These are phyloP conservation scores for Gonium pectorale DNA, from an alignment of 139 green algal species.

Conservation along the genomic window DNA sequence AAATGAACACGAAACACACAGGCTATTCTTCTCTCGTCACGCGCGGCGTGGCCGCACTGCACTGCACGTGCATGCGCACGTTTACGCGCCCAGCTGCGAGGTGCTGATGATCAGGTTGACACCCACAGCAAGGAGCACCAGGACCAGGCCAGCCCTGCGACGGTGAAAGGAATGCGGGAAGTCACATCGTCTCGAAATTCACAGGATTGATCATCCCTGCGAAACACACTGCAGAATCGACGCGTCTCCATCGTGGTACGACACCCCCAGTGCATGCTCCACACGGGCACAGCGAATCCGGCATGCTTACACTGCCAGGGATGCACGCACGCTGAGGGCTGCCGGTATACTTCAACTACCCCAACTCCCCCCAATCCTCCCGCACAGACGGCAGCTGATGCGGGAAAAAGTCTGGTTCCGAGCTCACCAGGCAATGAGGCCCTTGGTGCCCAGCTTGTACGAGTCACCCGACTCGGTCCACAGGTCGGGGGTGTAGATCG, in stretches of 20 bases:
- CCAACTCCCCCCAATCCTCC: too few relatives aligned
- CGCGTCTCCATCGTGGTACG: too few relatives aligned
- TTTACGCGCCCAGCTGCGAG: constrained; percentile 62
- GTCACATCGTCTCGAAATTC: not conserved
- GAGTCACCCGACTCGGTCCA: constrained; percentile 86
- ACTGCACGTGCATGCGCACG: not conserved
- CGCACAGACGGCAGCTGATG: too few relatives aligned
- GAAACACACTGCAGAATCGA: too few relatives aligned
- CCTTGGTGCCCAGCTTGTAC: constrained; percentile 93
- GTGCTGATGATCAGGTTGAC: constrained; percentile 90
- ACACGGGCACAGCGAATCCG: too few relatives aligned
- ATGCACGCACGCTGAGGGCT: too few relatives aligned
- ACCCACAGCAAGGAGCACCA: constrained; percentile 80
- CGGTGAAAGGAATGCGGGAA: too few relatives aligned
- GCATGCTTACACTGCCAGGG: too few relatives aligned
- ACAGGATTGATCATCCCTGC: too few relatives aligned
- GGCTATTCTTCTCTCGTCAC: not conserved
- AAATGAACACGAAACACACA: constrained; percentile 4
- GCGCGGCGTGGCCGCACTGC: not conserved
- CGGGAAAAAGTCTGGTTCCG: not conserved
- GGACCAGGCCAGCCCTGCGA: constrained; percentile 72
- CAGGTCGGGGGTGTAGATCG: constrained; percentile 96
- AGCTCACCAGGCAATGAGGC: constrained; percentile 92
- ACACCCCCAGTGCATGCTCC: too few relatives aligned
- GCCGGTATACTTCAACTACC: too few relatives aligned